Percentiles rank a stretch among this genome's conserved stretches.
Conservation (phyloP, 805 yeast species). For the Tanozyma kutaoensis region DNA sequence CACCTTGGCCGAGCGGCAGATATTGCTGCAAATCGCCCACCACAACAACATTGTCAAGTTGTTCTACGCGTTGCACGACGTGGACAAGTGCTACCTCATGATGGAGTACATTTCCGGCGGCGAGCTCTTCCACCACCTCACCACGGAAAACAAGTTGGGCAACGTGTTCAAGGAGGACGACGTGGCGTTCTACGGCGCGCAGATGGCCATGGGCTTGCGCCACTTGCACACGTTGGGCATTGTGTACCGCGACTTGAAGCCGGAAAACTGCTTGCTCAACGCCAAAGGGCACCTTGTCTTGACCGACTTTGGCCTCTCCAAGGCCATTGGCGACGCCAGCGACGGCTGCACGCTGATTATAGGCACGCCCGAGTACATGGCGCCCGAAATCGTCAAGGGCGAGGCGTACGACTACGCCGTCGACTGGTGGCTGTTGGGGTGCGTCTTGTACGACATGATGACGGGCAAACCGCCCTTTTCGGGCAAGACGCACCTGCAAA, state of each 20-base stretch:
- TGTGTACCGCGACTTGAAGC: constrained; percentile 79
- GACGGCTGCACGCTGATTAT: constrained; percentile 33
- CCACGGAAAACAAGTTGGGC: constrained; percentile 15
- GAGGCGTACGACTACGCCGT: constrained; percentile 36
- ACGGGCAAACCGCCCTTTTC: constrained; percentile 33
- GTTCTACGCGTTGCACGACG: constrained; percentile 31
- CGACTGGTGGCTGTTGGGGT: constrained; percentile 36
- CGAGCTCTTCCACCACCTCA: constrained; percentile 28
- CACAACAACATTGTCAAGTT: constrained; percentile 30
- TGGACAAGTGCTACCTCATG: constrained; percentile 27
- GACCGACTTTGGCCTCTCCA: constrained; percentile 76
- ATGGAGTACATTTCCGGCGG: constrained; percentile 33
- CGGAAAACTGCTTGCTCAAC: constrained; percentile 77
- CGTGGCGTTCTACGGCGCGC: constrained; percentile 70
- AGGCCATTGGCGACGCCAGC: constrained; percentile 24
- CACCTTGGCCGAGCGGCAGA: constrained; percentile 8
- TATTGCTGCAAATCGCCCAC: constrained; percentile 21
- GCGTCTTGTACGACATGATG: constrained; percentile 28
- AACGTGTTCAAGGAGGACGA: constrained; percentile 43
- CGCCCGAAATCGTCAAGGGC: constrained; percentile 49
- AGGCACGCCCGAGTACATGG: constrained; percentile 71
- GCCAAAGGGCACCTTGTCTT: constrained; percentile 67
- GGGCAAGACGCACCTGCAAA: constrained; percentile 25
- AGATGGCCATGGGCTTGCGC: constrained; percentile 61
- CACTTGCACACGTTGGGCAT: constrained; percentile 74